Percentiles rank a stretch among this genome's conserved stretches.
These are phyloP conservation scores for Medicago ruthenica DNA, from an alignment of 306 rosid species.

Conservation along the genomic window DNA sequence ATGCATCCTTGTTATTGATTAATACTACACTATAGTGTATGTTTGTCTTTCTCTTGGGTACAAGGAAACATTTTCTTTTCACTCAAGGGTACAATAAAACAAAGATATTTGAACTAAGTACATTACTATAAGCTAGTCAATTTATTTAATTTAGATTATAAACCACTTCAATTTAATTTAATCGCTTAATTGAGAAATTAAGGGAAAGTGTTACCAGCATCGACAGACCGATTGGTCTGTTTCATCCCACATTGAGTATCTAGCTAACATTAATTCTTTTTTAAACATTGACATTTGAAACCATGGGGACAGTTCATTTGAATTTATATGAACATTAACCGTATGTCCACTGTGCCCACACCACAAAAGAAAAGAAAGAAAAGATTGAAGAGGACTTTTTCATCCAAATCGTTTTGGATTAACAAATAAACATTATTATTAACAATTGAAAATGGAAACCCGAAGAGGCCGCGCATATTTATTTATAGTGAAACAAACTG, in stretches of 20 bases:
- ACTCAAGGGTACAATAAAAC: conserved; percentile 25
- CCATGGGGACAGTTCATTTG: conserved; percentile 44
- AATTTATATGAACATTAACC: conserved; percentile 26
- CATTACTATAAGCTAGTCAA: conserved; percentile 18
- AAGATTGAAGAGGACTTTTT: conserved; percentile 22
- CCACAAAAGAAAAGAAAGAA: neutral
- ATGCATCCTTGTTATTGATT: conserved; percentile 29
- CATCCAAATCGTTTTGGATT: neutral
- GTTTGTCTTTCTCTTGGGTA: conserved; percentile 16
- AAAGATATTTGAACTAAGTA: conserved; percentile 11
- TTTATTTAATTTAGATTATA: neutral
- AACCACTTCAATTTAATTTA: neutral
- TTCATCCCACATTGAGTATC: conserved; percentile 38
- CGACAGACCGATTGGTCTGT: conserved; percentile 53
- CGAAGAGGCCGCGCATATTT: conserved; percentile 52
- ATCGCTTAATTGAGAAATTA: conserved; percentile 35
- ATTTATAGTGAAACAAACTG: conserved; percentile 65
- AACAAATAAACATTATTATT: neutral
- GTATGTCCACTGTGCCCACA: conserved; percentile 25
- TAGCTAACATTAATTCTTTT: too few species aligned
- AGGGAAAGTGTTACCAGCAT: conserved; percentile 46
- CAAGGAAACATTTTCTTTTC: conserved; percentile 26
- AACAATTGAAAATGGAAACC: neutral
- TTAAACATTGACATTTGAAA: conserved; percentile 31
- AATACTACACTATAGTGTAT: neutral